These are phyloP conservation scores for Aspergillus sp. DNA, from an alignment of 2,329 filamentous ascomycete species.

Conservation along the genomic window DNA sequence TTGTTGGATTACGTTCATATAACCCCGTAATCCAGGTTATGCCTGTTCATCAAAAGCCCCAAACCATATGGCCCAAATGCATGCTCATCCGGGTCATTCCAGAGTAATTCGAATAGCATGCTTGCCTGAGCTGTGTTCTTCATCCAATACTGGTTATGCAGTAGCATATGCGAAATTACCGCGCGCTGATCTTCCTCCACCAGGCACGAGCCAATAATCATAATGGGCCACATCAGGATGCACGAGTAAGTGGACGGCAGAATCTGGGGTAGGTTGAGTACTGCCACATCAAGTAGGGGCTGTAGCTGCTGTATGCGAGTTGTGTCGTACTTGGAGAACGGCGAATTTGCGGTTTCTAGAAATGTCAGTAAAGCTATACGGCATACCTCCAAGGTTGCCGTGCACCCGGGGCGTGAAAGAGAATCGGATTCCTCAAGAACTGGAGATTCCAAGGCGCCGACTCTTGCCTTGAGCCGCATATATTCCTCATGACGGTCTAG, in stretches of 20 bases:
- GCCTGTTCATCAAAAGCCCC: conserved; percentile 14
- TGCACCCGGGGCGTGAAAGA: too few species aligned
- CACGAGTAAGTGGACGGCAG: not conserved
- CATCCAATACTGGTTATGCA: too few species aligned
- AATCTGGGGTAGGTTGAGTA: not conserved
- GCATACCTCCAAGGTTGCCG: too few species aligned
- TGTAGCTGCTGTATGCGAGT: not conserved
- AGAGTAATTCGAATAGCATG: too few species aligned
- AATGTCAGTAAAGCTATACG: not conserved
- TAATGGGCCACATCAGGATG: not conserved
- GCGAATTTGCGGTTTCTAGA: not conserved
- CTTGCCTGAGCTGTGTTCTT: too few species aligned
- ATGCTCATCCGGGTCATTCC: conserved; percentile 11
- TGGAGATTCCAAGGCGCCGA: too few species aligned
- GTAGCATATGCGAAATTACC: too few species aligned
- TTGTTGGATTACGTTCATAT: conserved; percentile 1
- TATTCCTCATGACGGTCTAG: not conserved
- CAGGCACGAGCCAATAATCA: not conserved
- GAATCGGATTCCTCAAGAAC: too few species aligned
- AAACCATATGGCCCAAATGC: conserved; percentile 16
- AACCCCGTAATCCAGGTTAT: conserved; percentile 14
- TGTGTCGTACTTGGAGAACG: not conserved
- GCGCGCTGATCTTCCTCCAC: not conserved
- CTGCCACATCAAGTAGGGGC: not conserved
- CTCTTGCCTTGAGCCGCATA: not conserved